Base-by-base conservation (phyloP, 78 protist species). In the Dictyostelium citrinum region DNA sequence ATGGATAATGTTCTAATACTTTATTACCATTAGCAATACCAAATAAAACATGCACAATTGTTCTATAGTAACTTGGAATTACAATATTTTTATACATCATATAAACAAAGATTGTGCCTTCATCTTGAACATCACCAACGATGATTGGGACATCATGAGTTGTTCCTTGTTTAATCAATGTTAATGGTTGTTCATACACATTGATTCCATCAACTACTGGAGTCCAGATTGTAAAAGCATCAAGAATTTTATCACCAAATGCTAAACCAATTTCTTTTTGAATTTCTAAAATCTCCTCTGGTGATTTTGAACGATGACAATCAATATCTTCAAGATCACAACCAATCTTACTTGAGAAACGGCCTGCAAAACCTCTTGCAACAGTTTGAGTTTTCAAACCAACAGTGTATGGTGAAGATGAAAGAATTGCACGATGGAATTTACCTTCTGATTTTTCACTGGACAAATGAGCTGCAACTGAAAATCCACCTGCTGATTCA, bases 381-480 rank as follows among this genome's bases (percentile, higher is more conserved):
- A 58, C 33, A 1, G 49, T 4, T 55, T 6, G 41, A 5, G 74
- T 22, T 29, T 84, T 84, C 27, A 84, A 58, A n/a, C 71, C 91
- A 12, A 84, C 14, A 12, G 81, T 46, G 5, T 20, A 75, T 75
- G 81, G 81, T 35, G 49, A 3, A 3, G 81, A 75, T n/a, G 58
- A 51, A 46, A 75, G 22, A 58, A 92, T 88, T 9, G 83, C 97
- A 17, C 85, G 82, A 41, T 80, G 94, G 92, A 96, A 96, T 41
- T 81, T 71, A 24, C 90, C 83, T 33, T 17, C 60, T 3, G 95
- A 81, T 3, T n/a, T n/a, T 43, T 80, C 81, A 11, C 90, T 81
- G 0, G 83, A 77, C 3, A 96, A 17, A 27, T 96, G 97, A 29
- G 95, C 67, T 10, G 91, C 95, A 46, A 94, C 71, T 16, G 86